Conservation (phyloP, 768 basidiomycete genomes). For the Leccinum aurantiacum region DNA sequence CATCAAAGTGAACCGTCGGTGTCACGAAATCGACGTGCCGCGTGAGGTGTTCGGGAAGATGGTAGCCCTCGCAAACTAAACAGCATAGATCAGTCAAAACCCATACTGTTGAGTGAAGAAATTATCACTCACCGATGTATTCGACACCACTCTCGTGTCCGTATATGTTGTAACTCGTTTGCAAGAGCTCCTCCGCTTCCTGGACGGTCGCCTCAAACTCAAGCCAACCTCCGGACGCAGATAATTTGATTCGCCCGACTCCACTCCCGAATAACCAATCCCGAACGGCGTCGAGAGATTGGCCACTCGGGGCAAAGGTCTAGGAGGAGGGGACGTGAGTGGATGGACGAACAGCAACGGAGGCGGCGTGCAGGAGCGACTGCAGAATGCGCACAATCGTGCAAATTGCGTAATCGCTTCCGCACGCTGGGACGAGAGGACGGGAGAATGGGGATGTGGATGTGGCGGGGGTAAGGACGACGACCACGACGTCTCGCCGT, state of each 20-base stretch:
- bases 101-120: too few species aligned
- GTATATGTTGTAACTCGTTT: constrained; percentile 44
- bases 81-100: neutral
- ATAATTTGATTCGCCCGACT: constrained; percentile 35
- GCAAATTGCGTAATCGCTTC: too few species aligned
- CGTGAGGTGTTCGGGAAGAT: constrained; percentile 38
- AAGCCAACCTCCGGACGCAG: constrained; percentile 40
- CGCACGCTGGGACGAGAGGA: too few species aligned
- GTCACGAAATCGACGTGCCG: constrained; percentile 44
- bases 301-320: constrained; percentile 42
- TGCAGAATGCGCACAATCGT: too few species aligned
- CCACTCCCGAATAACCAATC: constrained; percentile 42
- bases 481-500: too few species aligned
- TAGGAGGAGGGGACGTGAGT: constrained; percentile 13
- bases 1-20: constrained; percentile 45
- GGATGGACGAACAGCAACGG: too few species aligned
- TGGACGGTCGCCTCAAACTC: constrained; percentile 38
- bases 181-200: constrained; percentile 46
- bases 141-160: constrained; percentile 37
- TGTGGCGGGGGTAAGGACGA: too few species aligned
- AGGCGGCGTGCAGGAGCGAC: too few species aligned
- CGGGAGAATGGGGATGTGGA: too few species aligned
- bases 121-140: constrained; percentile 35
- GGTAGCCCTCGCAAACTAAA: constrained; percentile 41
- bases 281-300: constrained; percentile 38